Percentiles rank a stretch among this genome's conserved stretches.
phyloP scores from a whole-genome alignment of 208 protist genomes.

The Leishmania tropica region DNA sequence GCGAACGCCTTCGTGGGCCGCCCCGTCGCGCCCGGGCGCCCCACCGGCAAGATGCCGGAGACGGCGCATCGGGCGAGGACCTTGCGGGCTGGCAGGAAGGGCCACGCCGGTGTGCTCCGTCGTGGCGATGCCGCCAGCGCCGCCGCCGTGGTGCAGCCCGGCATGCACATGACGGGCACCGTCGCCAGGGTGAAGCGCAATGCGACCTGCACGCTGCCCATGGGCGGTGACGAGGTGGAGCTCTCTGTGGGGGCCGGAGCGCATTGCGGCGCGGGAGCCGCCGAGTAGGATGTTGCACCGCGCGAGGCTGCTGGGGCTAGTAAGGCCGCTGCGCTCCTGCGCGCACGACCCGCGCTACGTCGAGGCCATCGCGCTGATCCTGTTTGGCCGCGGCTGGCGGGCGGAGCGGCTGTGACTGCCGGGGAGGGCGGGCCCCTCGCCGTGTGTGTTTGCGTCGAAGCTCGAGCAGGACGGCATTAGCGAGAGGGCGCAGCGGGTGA shows the following conservation, averaged over 20 bases:
- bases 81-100: slow-evolving; percentile 3
- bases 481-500: too few species aligned
- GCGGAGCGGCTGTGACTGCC: too few species aligned
- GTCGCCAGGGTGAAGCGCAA: slow-evolving; percentile 54
- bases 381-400: too few species aligned
- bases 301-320: slow-evolving; percentile 64
- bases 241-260: too few species aligned
- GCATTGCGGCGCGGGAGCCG: slow-evolving; percentile 50
- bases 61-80: slow-evolving; percentile 46
- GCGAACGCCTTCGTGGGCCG: too few species aligned
- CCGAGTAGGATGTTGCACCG: slow-evolving; percentile 52
- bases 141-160: too few species aligned
- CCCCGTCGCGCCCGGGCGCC: slow-evolving; percentile 11
- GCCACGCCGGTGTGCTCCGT: slow-evolving; percentile 15
- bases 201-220: too few species aligned
- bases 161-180: slow-evolving; percentile 61
- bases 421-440: too few species aligned
- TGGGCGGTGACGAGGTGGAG: too few species aligned
- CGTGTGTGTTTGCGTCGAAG: too few species aligned
- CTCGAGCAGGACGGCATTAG: too few species aligned
- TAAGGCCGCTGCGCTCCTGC: slow-evolving; percentile 73
- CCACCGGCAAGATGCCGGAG: slow-evolving; percentile 50
- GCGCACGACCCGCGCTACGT: background rate
- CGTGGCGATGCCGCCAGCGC: slow-evolving; percentile 11
- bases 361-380: background rate